phyloP scores from a whole-genome alignment of 345 rosid genomes.

The Eucalyptus victrix region DNA sequence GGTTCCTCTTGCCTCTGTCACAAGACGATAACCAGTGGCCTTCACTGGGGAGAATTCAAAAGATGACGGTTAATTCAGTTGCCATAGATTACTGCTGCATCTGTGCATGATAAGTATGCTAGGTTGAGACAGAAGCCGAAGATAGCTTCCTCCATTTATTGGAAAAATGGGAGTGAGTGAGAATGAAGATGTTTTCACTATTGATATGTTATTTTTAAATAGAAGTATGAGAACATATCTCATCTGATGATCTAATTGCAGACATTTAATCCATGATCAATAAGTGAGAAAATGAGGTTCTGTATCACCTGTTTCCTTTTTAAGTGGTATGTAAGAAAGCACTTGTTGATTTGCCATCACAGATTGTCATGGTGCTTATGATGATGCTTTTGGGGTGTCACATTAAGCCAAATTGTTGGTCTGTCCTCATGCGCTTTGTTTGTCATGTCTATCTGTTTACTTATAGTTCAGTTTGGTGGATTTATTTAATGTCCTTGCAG shows the following conservation, averaged over 20 bases:
- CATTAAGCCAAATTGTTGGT: background rate
- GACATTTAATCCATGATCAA: background rate
- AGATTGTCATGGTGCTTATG: background rate
- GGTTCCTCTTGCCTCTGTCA: background rate
- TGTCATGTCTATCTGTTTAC: background rate
- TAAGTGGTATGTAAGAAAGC: background rate
- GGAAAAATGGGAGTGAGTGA: background rate
- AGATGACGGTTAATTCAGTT: rapidly evolving
- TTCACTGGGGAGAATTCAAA: background rate
- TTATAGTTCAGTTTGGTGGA: background rate
- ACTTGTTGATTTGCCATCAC: background rate
- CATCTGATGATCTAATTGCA: background rate
- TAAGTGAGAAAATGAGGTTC: background rate
- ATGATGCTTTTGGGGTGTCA: background rate
- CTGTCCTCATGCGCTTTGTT: background rate
- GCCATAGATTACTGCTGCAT: background rate
- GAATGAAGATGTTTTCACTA: background rate
- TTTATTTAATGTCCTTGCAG: conserved; percentile 13
- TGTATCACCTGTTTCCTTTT: background rate
- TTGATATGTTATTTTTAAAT: background rate
- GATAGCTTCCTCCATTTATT: background rate
- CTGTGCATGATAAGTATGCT: background rate
- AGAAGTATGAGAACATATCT: background rate
- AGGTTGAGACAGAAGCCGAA: background rate
- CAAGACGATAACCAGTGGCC: background rate